Percentiles rank a stretch among this genome's conserved stretches.
These are phyloP conservation scores for Fusarium tupiense DNA, from an alignment of 2,329 filamentous ascomycete species.

Conservation along the genomic window DNA sequence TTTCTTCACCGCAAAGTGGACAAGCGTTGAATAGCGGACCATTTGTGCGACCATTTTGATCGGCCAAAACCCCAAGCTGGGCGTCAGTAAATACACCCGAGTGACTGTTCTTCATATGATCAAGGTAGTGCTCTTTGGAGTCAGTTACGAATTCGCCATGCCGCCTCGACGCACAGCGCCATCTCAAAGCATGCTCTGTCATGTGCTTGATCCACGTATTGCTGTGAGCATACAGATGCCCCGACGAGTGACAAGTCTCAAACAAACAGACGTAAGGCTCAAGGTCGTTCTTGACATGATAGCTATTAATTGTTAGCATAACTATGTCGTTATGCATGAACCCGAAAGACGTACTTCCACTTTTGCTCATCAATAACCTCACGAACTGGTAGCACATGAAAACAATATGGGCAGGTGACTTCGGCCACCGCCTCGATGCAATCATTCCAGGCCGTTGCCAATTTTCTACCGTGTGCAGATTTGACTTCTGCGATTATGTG, in stretches of 20 bases:
- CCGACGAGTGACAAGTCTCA: fast-evolving
- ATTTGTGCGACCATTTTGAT: fast-evolving
- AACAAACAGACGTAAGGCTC: neutral
- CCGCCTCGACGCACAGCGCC: neutral
- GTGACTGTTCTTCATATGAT: neutral
- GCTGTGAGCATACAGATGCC: fast-evolving
- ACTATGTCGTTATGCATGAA: too few relatives aligned
- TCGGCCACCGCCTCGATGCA: neutral
- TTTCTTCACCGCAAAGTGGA: neutral
- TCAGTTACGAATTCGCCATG: neutral
- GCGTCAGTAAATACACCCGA: fast-evolving
- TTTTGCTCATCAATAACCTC: neutral
- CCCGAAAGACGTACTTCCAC: neutral
- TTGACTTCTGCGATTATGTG: too few relatives aligned
- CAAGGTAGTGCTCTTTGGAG: fast-evolving
- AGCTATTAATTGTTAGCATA: fast-evolving
- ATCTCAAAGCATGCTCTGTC: fast-evolving
- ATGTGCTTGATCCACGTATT: fast-evolving
- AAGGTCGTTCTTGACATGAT: neutral
- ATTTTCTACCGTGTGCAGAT: too few relatives aligned
- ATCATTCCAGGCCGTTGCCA: neutral
- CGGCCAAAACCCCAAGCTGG: fast-evolving
- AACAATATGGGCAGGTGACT: neutral
- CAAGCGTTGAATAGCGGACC: fast-evolving
- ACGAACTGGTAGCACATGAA: neutral